phyloP scores from a whole-genome alignment of 2,329 filamentous ascomycete species.

The Cladosporium oxysporum region DNA sequence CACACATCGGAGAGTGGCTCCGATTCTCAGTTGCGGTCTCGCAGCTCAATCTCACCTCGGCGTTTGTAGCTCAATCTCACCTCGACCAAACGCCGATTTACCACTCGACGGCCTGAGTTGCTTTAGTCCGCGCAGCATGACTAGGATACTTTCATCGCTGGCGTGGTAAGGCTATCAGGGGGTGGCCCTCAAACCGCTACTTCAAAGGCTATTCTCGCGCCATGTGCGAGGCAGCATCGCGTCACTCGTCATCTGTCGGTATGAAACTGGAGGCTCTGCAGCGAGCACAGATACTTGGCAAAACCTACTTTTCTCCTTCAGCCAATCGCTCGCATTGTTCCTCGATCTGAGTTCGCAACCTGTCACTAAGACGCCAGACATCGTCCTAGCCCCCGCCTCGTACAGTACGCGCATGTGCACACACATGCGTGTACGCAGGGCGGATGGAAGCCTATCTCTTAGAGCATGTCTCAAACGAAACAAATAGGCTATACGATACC shows the following conservation, averaged over 20 bases:
- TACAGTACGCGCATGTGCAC: too few relatives aligned
- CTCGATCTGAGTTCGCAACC: neutral
- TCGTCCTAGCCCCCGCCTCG: neutral
- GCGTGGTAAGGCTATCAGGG: neutral
- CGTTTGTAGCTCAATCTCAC: neutral
- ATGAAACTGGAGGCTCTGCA: conserved; percentile 13
- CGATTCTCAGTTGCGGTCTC: neutral
- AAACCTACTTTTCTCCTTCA: neutral
- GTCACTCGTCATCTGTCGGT: neutral
- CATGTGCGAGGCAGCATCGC: neutral
- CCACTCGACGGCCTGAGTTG: neutral
- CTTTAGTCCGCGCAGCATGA: neutral
- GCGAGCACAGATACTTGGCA: conserved; percentile 13
- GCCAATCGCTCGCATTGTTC: conserved; percentile 11
- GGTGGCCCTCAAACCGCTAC: conserved; percentile 1
- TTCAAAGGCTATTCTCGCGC: neutral
- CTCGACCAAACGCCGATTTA: neutral
- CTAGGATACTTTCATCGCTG: neutral
- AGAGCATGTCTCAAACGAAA: neutral
- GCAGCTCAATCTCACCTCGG: neutral
- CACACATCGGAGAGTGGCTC: neutral
- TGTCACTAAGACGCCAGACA: neutral
- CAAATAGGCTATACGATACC: neutral
- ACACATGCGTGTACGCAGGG: neutral
- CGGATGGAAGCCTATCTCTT: neutral